Conservation (phyloP, 768 basidiomycete species). For the Tulasnella sp. region DNA sequence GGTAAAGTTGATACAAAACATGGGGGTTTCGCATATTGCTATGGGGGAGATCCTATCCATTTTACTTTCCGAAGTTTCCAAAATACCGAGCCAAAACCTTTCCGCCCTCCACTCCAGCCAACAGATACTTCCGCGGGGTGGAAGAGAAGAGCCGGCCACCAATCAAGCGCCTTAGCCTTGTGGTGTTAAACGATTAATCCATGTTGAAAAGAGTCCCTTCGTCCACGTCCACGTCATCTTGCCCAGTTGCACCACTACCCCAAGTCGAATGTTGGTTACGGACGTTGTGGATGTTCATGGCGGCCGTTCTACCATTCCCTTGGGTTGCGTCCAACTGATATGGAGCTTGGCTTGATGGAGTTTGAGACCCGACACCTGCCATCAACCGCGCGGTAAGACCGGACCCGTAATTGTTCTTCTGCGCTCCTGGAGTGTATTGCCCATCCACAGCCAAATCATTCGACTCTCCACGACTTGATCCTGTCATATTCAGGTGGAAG, state of each 20-base stretch:
- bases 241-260: not conserved
- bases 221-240: slow-evolving; percentile 13
- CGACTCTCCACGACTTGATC: not conserved
- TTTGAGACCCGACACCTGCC: not conserved
- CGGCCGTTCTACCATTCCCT: not conserved
- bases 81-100: not conserved
- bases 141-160: not conserved
- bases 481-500: not conserved
- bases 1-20: not conserved
- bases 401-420: slow-evolving; percentile 8
- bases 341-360: not conserved
- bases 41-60: not conserved
- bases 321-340: not conserved
- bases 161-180: not conserved
- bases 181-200: slow-evolving; percentile 7
- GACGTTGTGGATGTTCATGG: not conserved
- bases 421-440: not conserved
- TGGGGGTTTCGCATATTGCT: not conserved
- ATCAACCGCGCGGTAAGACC: slow-evolving; percentile 13
- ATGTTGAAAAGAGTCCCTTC: slow-evolving; percentile 18
- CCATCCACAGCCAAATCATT: not conserved
- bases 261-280: slow-evolving; percentile 3
- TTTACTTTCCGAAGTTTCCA: not conserved
- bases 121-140: not conserved
- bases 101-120: not conserved